Base-by-base conservation (phyloP, 257 asterid genomes). In the Petunia secreta region DNA sequence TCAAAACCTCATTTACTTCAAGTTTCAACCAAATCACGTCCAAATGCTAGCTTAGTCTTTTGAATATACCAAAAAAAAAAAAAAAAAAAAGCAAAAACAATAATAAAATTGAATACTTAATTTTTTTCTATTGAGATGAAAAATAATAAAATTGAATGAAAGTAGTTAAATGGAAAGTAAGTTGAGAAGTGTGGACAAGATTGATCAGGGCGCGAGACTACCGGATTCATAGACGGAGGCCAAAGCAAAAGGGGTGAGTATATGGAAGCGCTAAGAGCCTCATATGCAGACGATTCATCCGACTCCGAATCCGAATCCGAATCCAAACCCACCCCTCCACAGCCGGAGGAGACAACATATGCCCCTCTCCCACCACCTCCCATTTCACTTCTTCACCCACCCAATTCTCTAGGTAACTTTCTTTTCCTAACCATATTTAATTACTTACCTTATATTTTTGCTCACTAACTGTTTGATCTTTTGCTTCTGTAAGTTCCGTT, bases 181-280 rank as follows among this genome's bases (percentile, higher is more conserved):
- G 11, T 25, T 16, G 65, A 25, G 65, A 59, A 59, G 65, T 59
- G 2, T 2, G 65, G 66, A 34, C 41, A 8, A 34, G 39, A 34
- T 62, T 62, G 40, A 3, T 25, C 1, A 7, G 65, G 9, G 38
- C 16, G 6, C 53, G 63, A 58, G 63, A 9, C 37, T 5, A 25
- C 15, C 1, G 63, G 63, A 44, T 52, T 54, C 7, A 75, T n/a
- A 37, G 13, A 53, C 62, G 16, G 60, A 9, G 43, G 63, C 39
- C 34, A 37, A 8, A 13, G 2, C 25, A 8, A 16, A 11, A 75
- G n/a, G 65, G 7, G 59, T 16, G 16, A 14, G 43, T 63, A 6
- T 60, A 93, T 95, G 99, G 99, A 95, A 63, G 95, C 99, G 36
- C 83, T 95, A 83, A 83, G 53, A 84, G 97, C 97, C 43, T 90